Base-by-base conservation (phyloP, 2,329 filamentous ascomycete species). In the Talaromyces verruculosus region DNA sequence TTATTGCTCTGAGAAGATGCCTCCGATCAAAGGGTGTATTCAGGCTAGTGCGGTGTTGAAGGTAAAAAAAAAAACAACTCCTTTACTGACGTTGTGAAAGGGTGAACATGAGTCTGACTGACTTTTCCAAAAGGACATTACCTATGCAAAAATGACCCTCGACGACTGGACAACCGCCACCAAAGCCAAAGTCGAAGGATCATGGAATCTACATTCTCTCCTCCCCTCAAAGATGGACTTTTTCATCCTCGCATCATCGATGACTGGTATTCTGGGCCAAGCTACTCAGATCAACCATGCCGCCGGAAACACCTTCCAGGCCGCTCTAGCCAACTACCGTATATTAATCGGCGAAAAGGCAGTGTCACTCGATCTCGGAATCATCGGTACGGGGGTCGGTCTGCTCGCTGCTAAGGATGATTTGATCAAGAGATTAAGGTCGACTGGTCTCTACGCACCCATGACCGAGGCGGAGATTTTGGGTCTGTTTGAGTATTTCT, bases 281-380 rank as follows among this genome's bases (percentile, higher is more conserved):
- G 55, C 39, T 22, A 79, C 76, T 0, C 83, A 86, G 68, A 68
- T 76, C 2, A 82, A 79, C 67, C 64, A 73, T 62, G 66, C 66
- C 43, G 68, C 70, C 8, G 71, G 68, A 11, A 73, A 73, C 39
- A 73, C 72, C 0, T 82, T 77, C 64, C 71, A 77, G n/a, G 76
- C 81, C 55, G 66, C 70, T 1, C 68, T 75, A 5, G 65, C 65
- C 3, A 43, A 30, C 30, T 74, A 75, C 39, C 70, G 77, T 2
- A 68, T 57, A 0, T n/a, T n/a, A 11, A 62, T 64, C 1, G 73
- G 61, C 5, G 35, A 43, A 22, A 39, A 30, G n/a, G 61, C 35
- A 6, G 37, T 43, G 33, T 43, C 61, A 11, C 37, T 64, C 2
- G 37, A 64, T 25, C 49, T 64, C 19, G 51, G 47, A 17, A 33